Conservation (phyloP, 306 rosid species). For the Trichosanthes cucumerina region DNA sequence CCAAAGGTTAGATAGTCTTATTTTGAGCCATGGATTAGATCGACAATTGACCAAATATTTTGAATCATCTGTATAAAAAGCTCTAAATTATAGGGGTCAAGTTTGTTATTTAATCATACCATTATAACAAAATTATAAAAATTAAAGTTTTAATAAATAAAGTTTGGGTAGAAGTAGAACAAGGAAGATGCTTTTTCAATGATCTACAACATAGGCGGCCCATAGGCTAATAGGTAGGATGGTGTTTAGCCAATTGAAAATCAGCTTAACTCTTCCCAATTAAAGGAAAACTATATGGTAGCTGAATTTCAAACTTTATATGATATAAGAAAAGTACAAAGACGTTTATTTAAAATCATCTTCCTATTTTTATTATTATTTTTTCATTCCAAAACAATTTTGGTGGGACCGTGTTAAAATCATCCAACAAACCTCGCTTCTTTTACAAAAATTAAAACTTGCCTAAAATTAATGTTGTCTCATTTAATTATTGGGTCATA, state of each 20-base stretch:
- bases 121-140: not conserved
- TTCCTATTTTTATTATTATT: not conserved
- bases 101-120: not conserved
- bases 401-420: not conserved
- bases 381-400: not conserved
- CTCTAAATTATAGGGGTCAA: not conserved
- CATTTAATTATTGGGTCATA: not conserved
- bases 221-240: not conserved
- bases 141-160: not conserved
- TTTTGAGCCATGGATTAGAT: too few relatives aligned
- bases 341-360: not conserved
- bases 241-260: not conserved
- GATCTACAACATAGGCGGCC: not conserved
- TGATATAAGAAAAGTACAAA: not conserved
- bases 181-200: not conserved
- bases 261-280: not conserved
- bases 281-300: not conserved
- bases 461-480: not conserved
- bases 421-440: not conserved
- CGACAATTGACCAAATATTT: too few relatives aligned
- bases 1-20: too few relatives aligned
- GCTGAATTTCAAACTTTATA: not conserved
- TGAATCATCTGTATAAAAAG: too few relatives aligned
- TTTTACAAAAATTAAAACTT: not conserved
- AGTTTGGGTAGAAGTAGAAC: not conserved